Evolutionary conservation across 257 asterid genomes (phyloP).

Genomic region (Plantago elongata): DNA sequence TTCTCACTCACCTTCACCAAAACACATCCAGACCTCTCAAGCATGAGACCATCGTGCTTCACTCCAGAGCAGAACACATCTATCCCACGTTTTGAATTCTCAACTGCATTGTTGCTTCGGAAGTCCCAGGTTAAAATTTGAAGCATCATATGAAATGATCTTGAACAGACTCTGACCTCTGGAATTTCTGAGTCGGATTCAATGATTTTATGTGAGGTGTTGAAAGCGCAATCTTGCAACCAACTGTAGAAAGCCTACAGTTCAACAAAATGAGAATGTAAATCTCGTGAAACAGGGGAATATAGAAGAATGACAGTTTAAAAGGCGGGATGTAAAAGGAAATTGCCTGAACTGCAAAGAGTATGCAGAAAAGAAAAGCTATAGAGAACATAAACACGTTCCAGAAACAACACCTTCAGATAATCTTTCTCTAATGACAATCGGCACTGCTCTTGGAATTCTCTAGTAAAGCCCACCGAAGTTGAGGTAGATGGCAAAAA

Average conservation of each 20-base stretch:
- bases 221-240: conserved; percentile 84
- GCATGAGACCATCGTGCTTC: conserved; percentile 42
- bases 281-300: conserved; percentile 19
- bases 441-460: conserved; percentile 83
- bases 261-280: conserved; percentile 12
- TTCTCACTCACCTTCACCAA: conserved; percentile 67
- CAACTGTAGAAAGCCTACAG: conserved; percentile 71
- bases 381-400: conserved; percentile 16
- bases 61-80: conserved; percentile 44
- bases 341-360: conserved; percentile 19
- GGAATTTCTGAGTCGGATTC: conserved; percentile 64
- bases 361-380: conserved; percentile 2
- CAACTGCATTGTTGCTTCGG: conserved; percentile 39
- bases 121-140: conserved; percentile 96
- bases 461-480: conserved; percentile 96
- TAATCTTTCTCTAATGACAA: conserved; percentile 73
- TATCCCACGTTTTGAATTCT: conserved; percentile 47
- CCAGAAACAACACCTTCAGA: conserved; percentile 60
- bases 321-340: conserved; percentile 8
- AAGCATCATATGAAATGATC: conserved; percentile 74
- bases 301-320: conserved; percentile 16
- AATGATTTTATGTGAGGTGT: conserved; percentile 55
- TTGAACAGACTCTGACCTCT: conserved; percentile 75
- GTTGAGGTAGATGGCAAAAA: conserved; percentile 84
- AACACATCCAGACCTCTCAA: conserved; percentile 59